These are phyloP conservation scores for Dichomitus squalens DNA, from an alignment of 1,284 basidiomycete genomes.

Conservation along the genomic window DNA sequence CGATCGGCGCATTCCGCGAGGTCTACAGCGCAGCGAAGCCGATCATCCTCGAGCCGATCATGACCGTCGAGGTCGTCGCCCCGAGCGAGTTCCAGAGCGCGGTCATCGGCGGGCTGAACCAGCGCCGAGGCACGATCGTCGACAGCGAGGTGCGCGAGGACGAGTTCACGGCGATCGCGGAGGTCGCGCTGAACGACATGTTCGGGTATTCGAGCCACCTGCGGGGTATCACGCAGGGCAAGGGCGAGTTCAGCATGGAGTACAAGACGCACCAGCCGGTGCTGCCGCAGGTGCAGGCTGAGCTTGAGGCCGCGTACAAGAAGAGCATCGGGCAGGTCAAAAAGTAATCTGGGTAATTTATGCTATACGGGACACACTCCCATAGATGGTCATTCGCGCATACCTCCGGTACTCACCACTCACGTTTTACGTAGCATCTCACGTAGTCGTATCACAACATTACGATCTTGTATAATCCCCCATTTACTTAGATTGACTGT, in stretches of 20 bases:
- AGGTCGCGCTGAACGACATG: conserved; percentile 98
- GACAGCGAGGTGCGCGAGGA: conserved; percentile 98
- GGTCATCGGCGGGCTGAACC: conserved; percentile 95
- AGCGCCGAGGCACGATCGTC: conserved; percentile 91
- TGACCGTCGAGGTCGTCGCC: conserved; percentile 97
- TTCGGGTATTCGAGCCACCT: conserved; percentile 95
- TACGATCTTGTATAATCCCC: conserved; percentile 18
- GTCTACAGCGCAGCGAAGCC: conserved; percentile 80
- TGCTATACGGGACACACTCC: background rate
- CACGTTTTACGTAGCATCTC: background rate
- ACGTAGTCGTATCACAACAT: conserved; percentile 3
- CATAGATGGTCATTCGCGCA: background rate
- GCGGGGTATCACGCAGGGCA: conserved; percentile 94
- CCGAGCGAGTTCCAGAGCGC: conserved; percentile 96
- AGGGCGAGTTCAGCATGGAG: conserved; percentile 97
- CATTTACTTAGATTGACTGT: conserved; percentile 10
- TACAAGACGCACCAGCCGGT: conserved; percentile 93
- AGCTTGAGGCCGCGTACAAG: conserved; percentile 65
- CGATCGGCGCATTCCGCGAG: conserved; percentile 93
- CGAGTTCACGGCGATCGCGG: conserved; percentile 91
- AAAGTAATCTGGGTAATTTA: conserved; percentile 42
- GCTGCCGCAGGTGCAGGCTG: conserved; percentile 86
- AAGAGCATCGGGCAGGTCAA: conserved; percentile 53
- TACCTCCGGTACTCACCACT: background rate
- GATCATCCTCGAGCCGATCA: conserved; percentile 94